Evolutionary conservation across 768 basidiomycete genomes (phyloP).

Genomic region (Harrya chromipes): DNA sequence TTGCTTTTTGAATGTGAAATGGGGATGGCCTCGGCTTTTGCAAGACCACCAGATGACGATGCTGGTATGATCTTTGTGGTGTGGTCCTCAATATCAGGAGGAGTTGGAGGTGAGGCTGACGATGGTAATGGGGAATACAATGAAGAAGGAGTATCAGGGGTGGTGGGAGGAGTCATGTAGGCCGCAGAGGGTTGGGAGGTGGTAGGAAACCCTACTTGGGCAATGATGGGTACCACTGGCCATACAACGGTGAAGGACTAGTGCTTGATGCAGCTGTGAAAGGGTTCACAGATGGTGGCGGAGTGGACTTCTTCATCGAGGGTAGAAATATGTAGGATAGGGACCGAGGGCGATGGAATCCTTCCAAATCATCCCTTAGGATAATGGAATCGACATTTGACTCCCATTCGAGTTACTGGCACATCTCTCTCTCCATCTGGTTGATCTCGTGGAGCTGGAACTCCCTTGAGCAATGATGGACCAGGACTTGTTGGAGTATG

Average conservation of each 20-base stretch:
- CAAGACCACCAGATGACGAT: constrained; percentile 36
- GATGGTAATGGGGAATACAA: constrained; percentile 51
- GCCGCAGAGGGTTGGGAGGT: constrained; percentile 12
- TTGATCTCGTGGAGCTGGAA: constrained; percentile 75
- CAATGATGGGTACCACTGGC: constrained; percentile 29
- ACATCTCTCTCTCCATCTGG: constrained; percentile 81
- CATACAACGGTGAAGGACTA: constrained; percentile 28
- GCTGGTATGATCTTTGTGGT: constrained; percentile 45
- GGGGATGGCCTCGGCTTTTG: constrained; percentile 18
- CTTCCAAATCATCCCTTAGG: background rate
- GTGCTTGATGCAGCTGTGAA: constrained; percentile 32
- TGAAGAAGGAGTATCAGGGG: constrained; percentile 55
- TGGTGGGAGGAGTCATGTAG: constrained; percentile 29
- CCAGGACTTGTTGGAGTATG: constrained; percentile 93
- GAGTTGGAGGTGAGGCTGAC: constrained; percentile 60
- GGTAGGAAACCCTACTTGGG: constrained; percentile 24
- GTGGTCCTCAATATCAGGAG: constrained; percentile 48
- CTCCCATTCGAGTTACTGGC: constrained; percentile 84
- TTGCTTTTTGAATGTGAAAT: constrained; percentile 45
- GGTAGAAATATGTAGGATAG: background rate
- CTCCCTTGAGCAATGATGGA: constrained; percentile 83
- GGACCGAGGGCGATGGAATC: background rate
- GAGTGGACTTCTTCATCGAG: background rate
- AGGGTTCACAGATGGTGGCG: constrained; percentile 18
- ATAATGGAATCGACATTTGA: background rate